Percentiles rank a stretch among this genome's conserved stretches.
Conservation (phyloP, 2,329 filamentous ascomycete genomes). For the Fusarium caatingaense region DNA sequence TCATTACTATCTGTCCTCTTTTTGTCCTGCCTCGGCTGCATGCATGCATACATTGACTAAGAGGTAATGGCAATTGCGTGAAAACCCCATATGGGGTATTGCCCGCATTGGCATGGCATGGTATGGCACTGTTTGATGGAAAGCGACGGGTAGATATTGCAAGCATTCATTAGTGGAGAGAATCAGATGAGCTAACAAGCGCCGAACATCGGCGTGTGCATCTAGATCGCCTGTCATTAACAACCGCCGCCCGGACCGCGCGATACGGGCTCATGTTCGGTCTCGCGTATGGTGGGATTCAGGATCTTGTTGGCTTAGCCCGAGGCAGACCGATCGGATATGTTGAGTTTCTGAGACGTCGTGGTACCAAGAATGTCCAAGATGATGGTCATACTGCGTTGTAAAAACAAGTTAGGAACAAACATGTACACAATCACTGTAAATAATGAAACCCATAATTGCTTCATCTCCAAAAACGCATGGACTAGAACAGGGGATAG, state of each 20-base stretch:
- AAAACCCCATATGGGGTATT: slow-evolving; percentile 37
- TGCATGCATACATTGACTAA: slow-evolving; percentile 27
- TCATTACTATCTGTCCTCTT: background rate
- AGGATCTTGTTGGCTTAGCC: slow-evolving; percentile 77
- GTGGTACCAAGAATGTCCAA: slow-evolving; percentile 38
- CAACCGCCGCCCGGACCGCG: slow-evolving; percentile 80
- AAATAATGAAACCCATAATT: background rate
- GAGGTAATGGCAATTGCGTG: slow-evolving; percentile 14
- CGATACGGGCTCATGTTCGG: slow-evolving; percentile 84
- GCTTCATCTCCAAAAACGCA: slow-evolving; percentile 1
- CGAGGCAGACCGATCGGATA: slow-evolving; percentile 81
- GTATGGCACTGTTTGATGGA: slow-evolving; percentile 30
- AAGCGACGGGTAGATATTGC: slow-evolving; percentile 46
- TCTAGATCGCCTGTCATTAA: slow-evolving; percentile 81
- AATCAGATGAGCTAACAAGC: slow-evolving; percentile 38
- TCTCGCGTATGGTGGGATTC: slow-evolving; percentile 80
- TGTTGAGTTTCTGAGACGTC: slow-evolving; percentile 72
- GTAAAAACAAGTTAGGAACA: background rate
- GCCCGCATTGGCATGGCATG: slow-evolving; percentile 8
- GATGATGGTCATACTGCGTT: slow-evolving; percentile 28
- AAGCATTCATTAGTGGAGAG: slow-evolving; percentile 18
- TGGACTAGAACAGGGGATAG: slow-evolving; percentile 8
- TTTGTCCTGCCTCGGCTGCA: slow-evolving; percentile 17
- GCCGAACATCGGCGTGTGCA: slow-evolving; percentile 47
- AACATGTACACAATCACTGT: background rate